Percentiles rank a stretch among this genome's conserved stretches.
These are phyloP conservation scores for Coemansia sp. DNA, from an alignment of 192 early-diverging fungal species.

Conservation along the genomic window DNA sequence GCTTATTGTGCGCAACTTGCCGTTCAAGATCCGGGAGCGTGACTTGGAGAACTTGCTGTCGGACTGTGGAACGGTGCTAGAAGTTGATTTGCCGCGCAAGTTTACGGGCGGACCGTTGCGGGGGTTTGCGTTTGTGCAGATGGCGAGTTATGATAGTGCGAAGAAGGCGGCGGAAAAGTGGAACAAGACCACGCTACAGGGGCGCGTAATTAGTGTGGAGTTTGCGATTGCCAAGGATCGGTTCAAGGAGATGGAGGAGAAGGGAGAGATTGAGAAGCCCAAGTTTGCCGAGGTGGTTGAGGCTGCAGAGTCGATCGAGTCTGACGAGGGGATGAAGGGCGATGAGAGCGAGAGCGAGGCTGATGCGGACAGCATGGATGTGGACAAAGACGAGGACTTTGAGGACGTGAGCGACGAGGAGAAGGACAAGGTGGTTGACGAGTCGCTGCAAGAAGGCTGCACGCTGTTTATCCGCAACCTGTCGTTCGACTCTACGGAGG, in stretches of 20 bases:
- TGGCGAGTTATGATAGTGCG: slow-evolving; percentile 68
- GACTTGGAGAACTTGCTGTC: slow-evolving; percentile 69
- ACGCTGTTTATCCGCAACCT: slow-evolving; percentile 95
- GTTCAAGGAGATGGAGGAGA: slow-evolving; percentile 64
- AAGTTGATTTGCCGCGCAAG: slow-evolving; percentile 74
- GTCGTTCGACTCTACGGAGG: slow-evolving; percentile 86
- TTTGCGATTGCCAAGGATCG: slow-evolving; percentile 77
- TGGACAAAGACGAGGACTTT: slow-evolving; percentile 25
- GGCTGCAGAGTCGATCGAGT: not conserved
- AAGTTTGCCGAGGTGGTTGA: slow-evolving; percentile 45
- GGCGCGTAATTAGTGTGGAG: slow-evolving; percentile 79
- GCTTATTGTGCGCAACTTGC: slow-evolving; percentile 85
- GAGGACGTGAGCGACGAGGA: slow-evolving; percentile 22
- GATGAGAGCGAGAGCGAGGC: slow-evolving; percentile 31
- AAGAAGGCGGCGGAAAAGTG: slow-evolving; percentile 68
- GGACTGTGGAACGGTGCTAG: slow-evolving; percentile 66
- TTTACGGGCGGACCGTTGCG: slow-evolving; percentile 69
- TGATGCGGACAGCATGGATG: slow-evolving; percentile 39
- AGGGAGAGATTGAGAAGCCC: slow-evolving; percentile 54
- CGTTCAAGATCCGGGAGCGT: slow-evolving; percentile 67
- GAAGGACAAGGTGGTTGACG: slow-evolving; percentile 52
- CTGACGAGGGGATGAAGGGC: slow-evolving; percentile 30
- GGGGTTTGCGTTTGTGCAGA: slow-evolving; percentile 93
- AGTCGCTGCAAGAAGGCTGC: slow-evolving; percentile 58
- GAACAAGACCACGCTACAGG: slow-evolving; percentile 69